Evolutionary conservation across 2,329 filamentous ascomycete species (phyloP), one percentile per base, ranked within the genome.

Genomic region (Hymenoscyphus fraxineus): DNA sequence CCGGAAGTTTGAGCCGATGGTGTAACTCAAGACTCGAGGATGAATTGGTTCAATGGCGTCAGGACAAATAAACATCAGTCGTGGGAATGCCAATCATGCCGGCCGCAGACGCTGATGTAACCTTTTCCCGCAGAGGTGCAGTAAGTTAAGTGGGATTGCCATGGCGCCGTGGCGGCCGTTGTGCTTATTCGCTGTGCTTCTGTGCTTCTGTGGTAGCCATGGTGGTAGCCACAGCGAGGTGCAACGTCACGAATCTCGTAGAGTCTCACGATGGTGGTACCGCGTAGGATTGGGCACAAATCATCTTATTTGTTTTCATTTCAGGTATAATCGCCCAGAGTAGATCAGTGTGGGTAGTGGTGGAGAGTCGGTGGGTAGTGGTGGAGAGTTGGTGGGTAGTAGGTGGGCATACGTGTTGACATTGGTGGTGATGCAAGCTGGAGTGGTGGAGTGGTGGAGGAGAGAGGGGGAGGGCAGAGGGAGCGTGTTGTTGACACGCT

Each of bases 271-370:
- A 35, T 57, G 27, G 31, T 57, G 55, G 31, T 35, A 38, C 55
- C n/a, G 55, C 55, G 27, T 57, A 13, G 55, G 55, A 57, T 57
- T 57, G 55, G 55, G 55, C 35, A 19, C 27, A 35, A 57, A 35
- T 38, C 32, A 38, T 57, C 27, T 57, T 38, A 57, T 57, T 57
- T 57, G 55, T 57, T 57, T 57, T 57, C 13, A 57, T 35, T 57
- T 56, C 15, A 57, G 55, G 31, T 31, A 56, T 38, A 57, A 57
- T 57, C 55, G 55, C 55, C 55, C 55, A 57, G 55, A 57, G 55
- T 9, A 22, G 55, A 31, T 12, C 15, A 32, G 55, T 27, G 55
- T 38, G 55, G 55, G 55, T 16, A 13, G 19, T 16, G 44, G 44
- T 51, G 44, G 27, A 27, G 27, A 27, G 13, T 16, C 44, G 6